These are phyloP conservation scores for Phytopythium delawarense DNA, from an alignment of 352 stramenopile genomes.

Conservation along the genomic window DNA sequence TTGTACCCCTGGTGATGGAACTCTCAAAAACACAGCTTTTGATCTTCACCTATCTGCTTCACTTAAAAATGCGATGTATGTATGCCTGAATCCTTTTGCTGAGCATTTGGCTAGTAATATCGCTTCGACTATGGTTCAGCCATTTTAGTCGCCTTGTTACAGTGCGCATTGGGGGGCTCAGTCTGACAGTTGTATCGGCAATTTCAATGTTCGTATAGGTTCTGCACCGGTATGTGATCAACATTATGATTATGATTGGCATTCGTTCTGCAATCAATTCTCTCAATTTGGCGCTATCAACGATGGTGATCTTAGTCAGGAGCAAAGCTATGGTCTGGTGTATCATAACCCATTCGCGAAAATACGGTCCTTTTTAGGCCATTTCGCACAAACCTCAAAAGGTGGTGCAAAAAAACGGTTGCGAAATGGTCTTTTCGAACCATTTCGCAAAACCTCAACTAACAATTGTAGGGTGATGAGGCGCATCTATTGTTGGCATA, in stretches of 20 bases:
- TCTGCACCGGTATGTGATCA: slow-evolving; percentile 13
- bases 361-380: no score
- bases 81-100: neutral
- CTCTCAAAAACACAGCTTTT: neutral
- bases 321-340: slow-evolving; percentile 19
- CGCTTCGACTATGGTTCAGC: neutral
- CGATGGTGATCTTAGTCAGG: slow-evolving; percentile 15
- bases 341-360: no score
- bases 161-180: slow-evolving; percentile 9
- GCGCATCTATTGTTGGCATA: no score
- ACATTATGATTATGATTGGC: slow-evolving; percentile 20
- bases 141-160: slow-evolving; percentile 8
- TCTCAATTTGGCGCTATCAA: slow-evolving; percentile 22
- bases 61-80: neutral
- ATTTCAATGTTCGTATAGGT: slow-evolving; percentile 15
- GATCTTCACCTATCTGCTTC: neutral
- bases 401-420: no score
- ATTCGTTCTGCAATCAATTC: slow-evolving; percentile 14
- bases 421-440: no score
- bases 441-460: no score
- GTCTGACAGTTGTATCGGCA: slow-evolving; percentile 5
- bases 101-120: neutral
- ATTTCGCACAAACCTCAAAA: no score
- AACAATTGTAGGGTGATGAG: no score
- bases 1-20: neutral